Percentiles rank a stretch among this genome's conserved stretches.
Evolutionary conservation across 208 protist species (phyloP).

Genomic region (Trypanosoma avium): DNA sequence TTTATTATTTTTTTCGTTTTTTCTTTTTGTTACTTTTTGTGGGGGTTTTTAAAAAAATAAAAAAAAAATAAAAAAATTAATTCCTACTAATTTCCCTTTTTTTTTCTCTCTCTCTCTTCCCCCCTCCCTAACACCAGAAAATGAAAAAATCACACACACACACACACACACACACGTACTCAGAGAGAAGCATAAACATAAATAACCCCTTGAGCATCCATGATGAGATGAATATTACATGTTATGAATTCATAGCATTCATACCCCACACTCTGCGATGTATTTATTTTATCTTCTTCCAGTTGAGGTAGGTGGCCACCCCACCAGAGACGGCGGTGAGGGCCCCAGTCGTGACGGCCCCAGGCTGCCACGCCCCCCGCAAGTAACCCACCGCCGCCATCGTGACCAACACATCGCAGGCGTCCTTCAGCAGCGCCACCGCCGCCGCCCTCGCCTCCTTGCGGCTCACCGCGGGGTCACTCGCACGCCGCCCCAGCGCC

Average conservation of each 20-base stretch:
- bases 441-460: constrained; percentile 79
- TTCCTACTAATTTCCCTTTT: neutral
- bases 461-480: constrained; percentile 51
- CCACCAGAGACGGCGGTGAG: constrained; percentile 85
- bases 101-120: neutral
- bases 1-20: neutral
- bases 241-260: too few species aligned
- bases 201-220: too few species aligned
- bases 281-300: constrained; percentile 83
- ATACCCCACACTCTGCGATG: neutral
- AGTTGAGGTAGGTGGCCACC: constrained; percentile 90
- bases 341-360: constrained; percentile 52
- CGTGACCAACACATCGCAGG: constrained; percentile 75
- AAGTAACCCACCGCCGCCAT: constrained; percentile 88
- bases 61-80: constrained; percentile 8
- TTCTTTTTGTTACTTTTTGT: neutral
- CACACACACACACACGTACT: neutral
- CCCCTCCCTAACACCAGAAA: neutral
- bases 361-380: constrained; percentile 68
- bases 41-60: neutral
- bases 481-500: constrained; percentile 54
- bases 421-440: constrained; percentile 80
- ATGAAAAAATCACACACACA: neutral
- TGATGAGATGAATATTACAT: too few species aligned
- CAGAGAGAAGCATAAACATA: neutral